phyloP scores from a whole-genome alignment of 176 grass and related monocot species.

The Canna indica region DNA sequence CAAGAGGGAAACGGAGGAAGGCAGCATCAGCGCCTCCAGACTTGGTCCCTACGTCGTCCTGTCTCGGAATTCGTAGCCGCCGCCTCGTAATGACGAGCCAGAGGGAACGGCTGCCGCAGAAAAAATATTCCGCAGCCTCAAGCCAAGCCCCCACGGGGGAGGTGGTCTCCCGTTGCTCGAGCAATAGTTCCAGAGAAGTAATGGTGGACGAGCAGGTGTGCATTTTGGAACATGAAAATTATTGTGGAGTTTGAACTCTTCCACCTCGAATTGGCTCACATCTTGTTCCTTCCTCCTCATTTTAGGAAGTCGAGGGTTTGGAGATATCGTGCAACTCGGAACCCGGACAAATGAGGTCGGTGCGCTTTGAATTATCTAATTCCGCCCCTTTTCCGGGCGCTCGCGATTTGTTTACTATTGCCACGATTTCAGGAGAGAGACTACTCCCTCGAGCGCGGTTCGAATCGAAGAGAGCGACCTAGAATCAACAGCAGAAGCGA shows the following conservation, averaged over 20 bases:
- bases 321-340: conserved; percentile 1
- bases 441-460: neutral
- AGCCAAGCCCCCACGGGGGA: neutral
- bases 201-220: neutral
- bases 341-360: conserved; percentile 5
- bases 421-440: conserved; percentile 8
- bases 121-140: neutral
- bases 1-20: neutral
- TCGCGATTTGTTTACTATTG: neutral
- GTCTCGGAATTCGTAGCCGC: conserved; percentile 19
- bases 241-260: neutral
- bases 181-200: conserved; percentile 3
- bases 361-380: neutral
- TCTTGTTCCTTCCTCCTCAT: neutral
- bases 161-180: conserved; percentile 5
- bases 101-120: neutral
- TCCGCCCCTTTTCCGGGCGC: neutral
- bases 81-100: conserved; percentile 9
- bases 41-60: neutral
- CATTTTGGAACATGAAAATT: neutral
- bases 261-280: neutral
- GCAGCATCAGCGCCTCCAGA: neutral
- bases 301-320: conserved; percentile 1
- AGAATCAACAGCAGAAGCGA: neutral
- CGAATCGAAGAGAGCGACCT: neutral